Evolutionary conservation across 306 rosid species (phyloP), one percentile per base, ranked within the genome.

Genomic region (Prunus fruticosa): DNA sequence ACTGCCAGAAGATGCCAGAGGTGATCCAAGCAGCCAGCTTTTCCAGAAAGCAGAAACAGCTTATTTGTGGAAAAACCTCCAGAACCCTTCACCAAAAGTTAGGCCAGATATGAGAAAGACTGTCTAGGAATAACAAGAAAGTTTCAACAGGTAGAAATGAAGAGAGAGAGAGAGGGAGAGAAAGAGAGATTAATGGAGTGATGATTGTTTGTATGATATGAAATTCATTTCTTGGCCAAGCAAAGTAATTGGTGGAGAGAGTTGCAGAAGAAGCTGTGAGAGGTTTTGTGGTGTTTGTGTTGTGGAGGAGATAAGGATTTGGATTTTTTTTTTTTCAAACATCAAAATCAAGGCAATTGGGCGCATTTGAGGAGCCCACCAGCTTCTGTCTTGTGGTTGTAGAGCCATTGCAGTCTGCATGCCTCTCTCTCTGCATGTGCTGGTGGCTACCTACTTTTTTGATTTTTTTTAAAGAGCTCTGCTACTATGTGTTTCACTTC

Each of bases 241-340:
- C 41, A 47, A 78, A 76, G 82, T 47, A 79, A 53, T 22, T 82
- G 92, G 89, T 46, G 51, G 79, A 79, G 76, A 82, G 62, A 56
- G 72, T 58, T 13, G 28, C 79, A 30, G 58, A 75, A 6, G 22
- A 65, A 56, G 62, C 13, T n/a, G 28, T 60, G 34, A 25, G 62
- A 53, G 71, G 56, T 41, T 34, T 41, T 34, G 66, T 62, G 66
- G 38, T 4, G 32, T 0, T 25, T 12, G 64, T 12, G 19, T 25
- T 12, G 83, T 11, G 49, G 68, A 64, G 43, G 65, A 64, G 88
- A 81, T 85, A 81, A 79, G 89, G 81, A 79, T 81, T 56, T 62
- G 27, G 86, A 67, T 65, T 30, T 3, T 56, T 56, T 3, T 54
- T 56, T 34, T 68, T 51, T 18, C 32, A 2, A n/a, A 47, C 3